Base-by-base conservation (phyloP, 1,284 basidiomycete genomes). In the Golubevia sp. region DNA sequence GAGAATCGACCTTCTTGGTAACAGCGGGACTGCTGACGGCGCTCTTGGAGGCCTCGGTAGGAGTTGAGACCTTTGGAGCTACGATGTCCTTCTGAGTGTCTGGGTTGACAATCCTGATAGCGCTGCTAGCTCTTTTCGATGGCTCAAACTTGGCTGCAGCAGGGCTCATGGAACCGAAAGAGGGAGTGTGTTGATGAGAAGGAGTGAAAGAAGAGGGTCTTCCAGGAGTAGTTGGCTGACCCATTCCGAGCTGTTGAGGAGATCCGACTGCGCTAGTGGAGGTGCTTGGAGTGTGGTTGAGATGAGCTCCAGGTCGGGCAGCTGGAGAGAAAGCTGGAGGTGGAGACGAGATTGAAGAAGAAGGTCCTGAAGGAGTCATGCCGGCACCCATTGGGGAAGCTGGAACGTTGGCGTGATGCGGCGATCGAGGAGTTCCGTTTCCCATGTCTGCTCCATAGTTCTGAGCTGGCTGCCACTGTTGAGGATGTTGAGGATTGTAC, bases 81-180 rank as follows among this genome's bases (percentile, higher is more conserved):
- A 44, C 79, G 49, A 83, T 64, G 34, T 76, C 67, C 18, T 77
- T 67, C 61, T 80, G 74, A n/a, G 80, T 83, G 53, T 81, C 75
- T 21, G 80, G 80, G 66, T 83, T 79, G 55, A 83, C 80, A 57
- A 83, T 83, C 54, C 72, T 73, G 55, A 83, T 79, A 30, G 80
- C 80, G 54, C 73, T 74, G 66, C 74, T 78, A 58, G 67, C 67
- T 27, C 77, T 67, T 73, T 80, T 82, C 60, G 68, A 65, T 18
- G 78, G 78, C 70, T 82, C 80, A 58, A 83, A 83, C 56, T 77
- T 71, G 24, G 76, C 71, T 18, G 80, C 80, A 26, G 79, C 64
- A 5, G 79, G 75, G 59, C 77, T 83, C 78, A 81, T 83, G 21
- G 77, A 65, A 20, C 58, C 58, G 63, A 77, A 74, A 34, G 76